Conservation (phyloP, 192 early-diverging fungal genomes). For the Coemansia sp. region DNA sequence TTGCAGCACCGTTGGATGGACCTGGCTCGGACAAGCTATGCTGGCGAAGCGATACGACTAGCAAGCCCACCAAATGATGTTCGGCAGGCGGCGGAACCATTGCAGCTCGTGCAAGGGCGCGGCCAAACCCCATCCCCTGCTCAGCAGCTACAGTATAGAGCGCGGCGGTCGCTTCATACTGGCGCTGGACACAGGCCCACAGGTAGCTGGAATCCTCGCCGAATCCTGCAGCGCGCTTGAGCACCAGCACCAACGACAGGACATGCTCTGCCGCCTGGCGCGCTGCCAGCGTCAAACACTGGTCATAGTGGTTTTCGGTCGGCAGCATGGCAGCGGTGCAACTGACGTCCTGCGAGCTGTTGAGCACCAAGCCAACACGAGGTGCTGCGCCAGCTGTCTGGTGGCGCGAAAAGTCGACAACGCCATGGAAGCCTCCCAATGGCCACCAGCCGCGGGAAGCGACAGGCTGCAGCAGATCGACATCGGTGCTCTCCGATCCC, state of each 20-base stretch:
- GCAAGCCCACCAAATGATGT: background rate
- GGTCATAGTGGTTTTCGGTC: conserved; percentile 11
- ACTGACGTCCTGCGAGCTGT: conserved; percentile 14
- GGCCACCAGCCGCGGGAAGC: conserved; percentile 32
- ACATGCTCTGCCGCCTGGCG: conserved; percentile 33
- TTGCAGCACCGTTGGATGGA: too few relatives aligned
- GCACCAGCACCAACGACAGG: conserved; percentile 7
- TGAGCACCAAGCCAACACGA: conserved; percentile 12
- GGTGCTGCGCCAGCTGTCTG: background rate
- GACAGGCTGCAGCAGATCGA: conserved; percentile 16
- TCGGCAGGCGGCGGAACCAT: background rate
- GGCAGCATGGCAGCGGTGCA: conserved; percentile 17
- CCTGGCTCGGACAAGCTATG: too few relatives aligned
- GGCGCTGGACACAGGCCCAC: conserved; percentile 21
- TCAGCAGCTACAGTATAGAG: conserved; percentile 7
- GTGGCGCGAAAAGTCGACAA: conserved; percentile 13
- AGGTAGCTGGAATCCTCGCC: conserved; percentile 26
- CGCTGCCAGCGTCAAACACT: conserved; percentile 23
- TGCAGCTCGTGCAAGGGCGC: conserved; percentile 3
- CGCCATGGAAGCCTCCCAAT: conserved; percentile 30
- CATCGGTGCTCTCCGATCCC: conserved; percentile 22
- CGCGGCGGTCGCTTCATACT: conserved; percentile 12
- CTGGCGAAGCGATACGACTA: conserved; percentile 11
- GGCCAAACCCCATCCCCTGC: conserved; percentile 20
- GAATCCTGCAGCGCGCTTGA: conserved; percentile 21